Evolutionary conservation across 331 rosid species (phyloP).

Genomic region (Telfairia occidentalis): DNA sequence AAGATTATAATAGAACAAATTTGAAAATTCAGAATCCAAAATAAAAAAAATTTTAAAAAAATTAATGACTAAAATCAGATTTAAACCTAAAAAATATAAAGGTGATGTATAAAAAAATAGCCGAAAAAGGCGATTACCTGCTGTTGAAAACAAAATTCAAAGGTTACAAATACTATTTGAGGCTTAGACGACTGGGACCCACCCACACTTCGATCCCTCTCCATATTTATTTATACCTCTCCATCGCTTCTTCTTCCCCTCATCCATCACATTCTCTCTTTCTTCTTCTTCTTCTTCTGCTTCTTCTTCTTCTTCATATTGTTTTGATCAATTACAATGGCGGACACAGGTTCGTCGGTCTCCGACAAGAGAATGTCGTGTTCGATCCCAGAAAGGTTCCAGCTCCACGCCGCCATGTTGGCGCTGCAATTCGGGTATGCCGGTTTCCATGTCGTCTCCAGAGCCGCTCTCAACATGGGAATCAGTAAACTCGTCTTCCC

Average conservation of each 20-base stretch:
- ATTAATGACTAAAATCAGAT: no score
- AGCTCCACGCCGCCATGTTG: constrained; percentile 45
- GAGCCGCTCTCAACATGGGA: constrained; percentile 57
- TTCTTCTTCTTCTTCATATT: not conserved
- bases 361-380: constrained; percentile 13
- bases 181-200: not conserved
- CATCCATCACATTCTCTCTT: not conserved
- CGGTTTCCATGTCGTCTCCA: constrained; percentile 49
- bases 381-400: constrained; percentile 36
- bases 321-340: not conserved
- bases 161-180: no score
- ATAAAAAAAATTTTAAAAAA: no score
- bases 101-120: no score
- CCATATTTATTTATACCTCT: not conserved
- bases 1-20: no score
- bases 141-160: no score
- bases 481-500: constrained; percentile 69
- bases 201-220: not conserved
- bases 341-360: constrained; percentile 12
- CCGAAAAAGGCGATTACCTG: no score
- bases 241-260: not conserved
- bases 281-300: not conserved
- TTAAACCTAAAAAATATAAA: no score
- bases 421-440: constrained; percentile 49
- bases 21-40: no score